phyloP scores from a whole-genome alignment of 495 filamentous ascomycete species.

The Penicillium verhagenii region DNA sequence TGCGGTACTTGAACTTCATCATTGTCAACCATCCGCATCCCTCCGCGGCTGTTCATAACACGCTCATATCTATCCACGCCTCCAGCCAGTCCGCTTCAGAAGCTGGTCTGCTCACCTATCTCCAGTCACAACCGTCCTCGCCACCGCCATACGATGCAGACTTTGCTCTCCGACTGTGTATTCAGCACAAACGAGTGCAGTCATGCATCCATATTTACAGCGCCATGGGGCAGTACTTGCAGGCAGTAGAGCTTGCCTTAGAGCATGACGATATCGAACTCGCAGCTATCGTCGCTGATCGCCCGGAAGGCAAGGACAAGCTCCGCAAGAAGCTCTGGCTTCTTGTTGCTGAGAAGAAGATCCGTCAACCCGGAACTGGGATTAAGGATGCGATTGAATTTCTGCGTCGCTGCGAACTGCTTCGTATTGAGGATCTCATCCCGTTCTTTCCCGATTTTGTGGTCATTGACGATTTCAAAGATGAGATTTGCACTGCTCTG shows the following conservation, averaged over 20 bases:
- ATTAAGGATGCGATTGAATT: slow-evolving; percentile 97
- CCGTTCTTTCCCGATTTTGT: slow-evolving; percentile 99
- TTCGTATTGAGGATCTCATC: slow-evolving; percentile 94
- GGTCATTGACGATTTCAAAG: slow-evolving; percentile 98
- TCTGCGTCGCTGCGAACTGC: slow-evolving; percentile 82
- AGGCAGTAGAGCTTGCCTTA: slow-evolving; percentile 88
- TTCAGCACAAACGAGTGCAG: slow-evolving; percentile 86
- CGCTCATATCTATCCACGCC: slow-evolving; percentile 92
- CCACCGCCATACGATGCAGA: slow-evolving; percentile 91
- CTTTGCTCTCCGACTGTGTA: slow-evolving; percentile 93
- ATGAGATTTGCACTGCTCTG: slow-evolving; percentile 90
- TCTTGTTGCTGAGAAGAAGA: slow-evolving; percentile 88
- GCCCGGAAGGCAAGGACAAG: slow-evolving; percentile 70
- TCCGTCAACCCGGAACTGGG: slow-evolving; percentile 69
- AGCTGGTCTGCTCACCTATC: slow-evolving; percentile 78
- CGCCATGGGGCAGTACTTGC: slow-evolving; percentile 86
- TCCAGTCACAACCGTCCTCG: slow-evolving; percentile 70
- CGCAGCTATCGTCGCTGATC: slow-evolving; percentile 85
- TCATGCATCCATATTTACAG: slow-evolving; percentile 96
- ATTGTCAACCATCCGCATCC: slow-evolving; percentile 82
- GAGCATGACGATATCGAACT: slow-evolving; percentile 86
- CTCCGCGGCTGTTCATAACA: slow-evolving; percentile 95
- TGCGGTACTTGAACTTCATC: slow-evolving; percentile 90
- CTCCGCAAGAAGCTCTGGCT: slow-evolving; percentile 95
- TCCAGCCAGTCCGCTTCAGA: slow-evolving; percentile 80